Conservation (phyloP, 345 rosid species). For the Aquilaria yunnanensis region DNA sequence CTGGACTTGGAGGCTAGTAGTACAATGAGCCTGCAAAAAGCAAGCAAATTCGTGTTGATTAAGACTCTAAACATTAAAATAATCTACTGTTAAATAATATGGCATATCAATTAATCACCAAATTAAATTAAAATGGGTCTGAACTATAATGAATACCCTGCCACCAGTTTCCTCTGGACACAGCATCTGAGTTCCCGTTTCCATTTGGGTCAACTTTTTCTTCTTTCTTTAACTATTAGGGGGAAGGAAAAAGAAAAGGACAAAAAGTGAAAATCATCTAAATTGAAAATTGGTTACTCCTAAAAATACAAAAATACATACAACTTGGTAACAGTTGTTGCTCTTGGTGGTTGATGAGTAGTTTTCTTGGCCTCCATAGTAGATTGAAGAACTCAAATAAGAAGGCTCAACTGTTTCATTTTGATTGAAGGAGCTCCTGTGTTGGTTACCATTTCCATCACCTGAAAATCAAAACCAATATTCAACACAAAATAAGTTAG, state of each 20-base stretch:
- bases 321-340: conserved; percentile 31
- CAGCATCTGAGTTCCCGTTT: conserved; percentile 40
- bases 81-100: too few species aligned
- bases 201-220: conserved; percentile 43
- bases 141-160: conserved; percentile 39
- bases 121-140: too few species aligned
- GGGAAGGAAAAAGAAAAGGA: background rate
- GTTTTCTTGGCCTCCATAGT: conserved; percentile 92
- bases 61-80: too few species aligned
- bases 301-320: conserved; percentile 11
- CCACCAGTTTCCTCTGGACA: conserved; percentile 98
- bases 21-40: conserved; percentile 47
- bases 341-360: conserved; percentile 48
- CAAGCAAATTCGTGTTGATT: too few species aligned
- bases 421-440: conserved; percentile 33
- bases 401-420: conserved; percentile 61
- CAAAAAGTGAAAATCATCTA: background rate
- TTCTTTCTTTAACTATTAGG: conserved; percentile 51
- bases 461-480: conserved; percentile 5
- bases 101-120: too few species aligned
- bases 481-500: too few species aligned
- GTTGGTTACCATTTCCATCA: conserved; percentile 23
- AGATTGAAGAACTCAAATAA: conserved; percentile 78
- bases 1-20: conserved; percentile 22
- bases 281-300: background rate